Conservation (phyloP, 768 basidiomycete genomes). For the Boletus eberwhitei region DNA sequence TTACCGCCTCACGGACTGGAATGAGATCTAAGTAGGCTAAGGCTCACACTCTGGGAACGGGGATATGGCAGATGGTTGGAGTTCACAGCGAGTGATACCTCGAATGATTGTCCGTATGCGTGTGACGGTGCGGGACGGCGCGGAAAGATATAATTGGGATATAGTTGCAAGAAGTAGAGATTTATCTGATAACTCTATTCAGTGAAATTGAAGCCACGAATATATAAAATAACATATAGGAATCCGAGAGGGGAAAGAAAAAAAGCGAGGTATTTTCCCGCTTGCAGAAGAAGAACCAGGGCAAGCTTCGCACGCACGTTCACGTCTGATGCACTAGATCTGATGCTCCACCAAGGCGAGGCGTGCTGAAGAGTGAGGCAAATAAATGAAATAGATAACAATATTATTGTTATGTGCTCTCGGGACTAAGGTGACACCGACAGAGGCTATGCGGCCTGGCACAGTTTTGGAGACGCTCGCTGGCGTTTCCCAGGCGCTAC, state of each 20-base stretch:
- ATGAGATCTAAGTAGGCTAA: background rate
- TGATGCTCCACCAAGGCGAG: conserved; percentile 22
- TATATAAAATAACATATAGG: conserved; percentile 5
- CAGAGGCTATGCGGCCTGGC: background rate
- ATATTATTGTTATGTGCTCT: background rate
- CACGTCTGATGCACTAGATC: background rate
- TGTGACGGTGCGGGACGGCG: background rate
- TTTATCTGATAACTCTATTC: conserved; percentile 6
- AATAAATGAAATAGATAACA: background rate
- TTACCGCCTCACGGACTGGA: background rate
- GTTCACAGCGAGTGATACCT: background rate
- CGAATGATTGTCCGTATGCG: background rate
- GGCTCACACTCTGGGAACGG: background rate
- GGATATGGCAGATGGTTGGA: background rate
- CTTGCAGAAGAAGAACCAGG: conserved; percentile 12
- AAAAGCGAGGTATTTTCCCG: conserved; percentile 9
- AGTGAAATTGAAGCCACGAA: background rate
- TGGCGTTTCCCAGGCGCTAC: background rate
- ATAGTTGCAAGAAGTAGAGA: background rate
- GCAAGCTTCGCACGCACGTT: conserved; percentile 29
- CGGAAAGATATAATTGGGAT: background rate
- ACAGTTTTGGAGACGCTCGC: background rate
- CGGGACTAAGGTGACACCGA: background rate
- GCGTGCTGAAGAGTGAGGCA: conserved; percentile 9
- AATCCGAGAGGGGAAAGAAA: conserved; percentile 8